phyloP scores from a whole-genome alignment of 2,329 filamentous ascomycete species.

The Pestalotiopsis fici region DNA sequence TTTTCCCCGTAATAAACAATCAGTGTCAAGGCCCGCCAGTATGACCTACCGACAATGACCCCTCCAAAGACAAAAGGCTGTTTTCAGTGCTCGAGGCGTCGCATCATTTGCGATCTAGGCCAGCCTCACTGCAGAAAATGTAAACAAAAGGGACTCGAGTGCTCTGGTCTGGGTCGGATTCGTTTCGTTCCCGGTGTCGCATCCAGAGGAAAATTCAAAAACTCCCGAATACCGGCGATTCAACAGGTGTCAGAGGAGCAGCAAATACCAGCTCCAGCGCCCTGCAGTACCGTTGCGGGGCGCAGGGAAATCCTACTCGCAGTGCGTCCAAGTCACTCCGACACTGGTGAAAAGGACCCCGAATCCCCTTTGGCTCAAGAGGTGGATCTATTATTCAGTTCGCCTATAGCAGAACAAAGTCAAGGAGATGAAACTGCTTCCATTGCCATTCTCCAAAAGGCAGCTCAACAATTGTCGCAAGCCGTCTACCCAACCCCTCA shows the following conservation, averaged over 20 bases:
- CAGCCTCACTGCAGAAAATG: conserved; percentile 40
- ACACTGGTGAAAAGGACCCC: not conserved
- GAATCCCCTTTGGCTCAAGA: not conserved
- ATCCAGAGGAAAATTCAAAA: conserved; percentile 18
- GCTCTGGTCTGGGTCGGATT: conserved; percentile 36
- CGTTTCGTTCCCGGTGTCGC: conserved; percentile 36
- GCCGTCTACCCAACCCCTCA: conserved; percentile 9
- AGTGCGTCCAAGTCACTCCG: not conserved
- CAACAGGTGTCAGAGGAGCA: not conserved
- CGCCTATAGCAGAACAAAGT: not conserved
- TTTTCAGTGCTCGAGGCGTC: conserved; percentile 37
- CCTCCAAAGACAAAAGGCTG: conserved; percentile 28
- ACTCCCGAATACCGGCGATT: not conserved
- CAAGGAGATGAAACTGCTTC: conserved; percentile 1
- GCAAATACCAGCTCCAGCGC: conserved; percentile 10
- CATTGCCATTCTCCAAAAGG: not conserved
- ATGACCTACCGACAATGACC: not conserved
- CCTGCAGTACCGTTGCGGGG: not conserved
- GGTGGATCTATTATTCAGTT: not conserved
- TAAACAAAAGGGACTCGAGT: conserved; percentile 36
- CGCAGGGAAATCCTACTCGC: not conserved
- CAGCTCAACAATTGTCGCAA: conserved; percentile 4
- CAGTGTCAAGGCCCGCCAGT: too few species aligned
- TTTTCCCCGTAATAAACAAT: not conserved
- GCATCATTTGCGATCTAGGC: conserved; percentile 39